These are phyloP conservation scores for Candida khao-thaluensis DNA, from an alignment of 805 yeast species.

Conservation along the genomic window DNA sequence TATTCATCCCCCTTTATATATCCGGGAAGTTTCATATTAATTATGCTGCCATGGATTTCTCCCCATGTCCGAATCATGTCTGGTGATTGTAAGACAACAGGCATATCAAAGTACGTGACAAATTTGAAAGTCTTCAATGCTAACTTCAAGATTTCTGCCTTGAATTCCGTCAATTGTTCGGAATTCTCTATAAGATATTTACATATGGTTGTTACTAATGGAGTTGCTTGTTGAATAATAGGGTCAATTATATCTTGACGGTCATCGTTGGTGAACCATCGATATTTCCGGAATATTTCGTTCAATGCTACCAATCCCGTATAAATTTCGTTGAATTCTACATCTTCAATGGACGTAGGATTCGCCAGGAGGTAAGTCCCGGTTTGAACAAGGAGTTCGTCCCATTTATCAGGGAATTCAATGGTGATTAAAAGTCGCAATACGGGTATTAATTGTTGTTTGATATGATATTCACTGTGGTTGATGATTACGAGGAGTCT, in stretches of 20 bases:
- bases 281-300: constrained; percentile 66
- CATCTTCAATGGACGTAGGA: constrained; percentile 6
- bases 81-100: constrained; percentile 55
- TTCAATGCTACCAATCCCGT: constrained; percentile 70
- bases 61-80: constrained; percentile 65
- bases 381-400: constrained; percentile 11
- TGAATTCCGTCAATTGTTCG: constrained; percentile 26
- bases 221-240: constrained; percentile 58
- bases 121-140: constrained; percentile 77
- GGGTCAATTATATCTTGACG: constrained; percentile 33
- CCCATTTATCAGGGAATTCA: constrained; percentile 40
- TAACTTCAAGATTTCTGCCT: constrained; percentile 73
- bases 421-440: constrained; percentile 31
- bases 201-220: constrained; percentile 65
- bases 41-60: constrained; percentile 66
- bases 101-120: constrained; percentile 70
- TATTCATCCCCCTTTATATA: constrained; percentile 43
- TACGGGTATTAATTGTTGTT: constrained; percentile 40
- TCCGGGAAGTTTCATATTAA: constrained; percentile 57
- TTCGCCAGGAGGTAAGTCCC: neutral
- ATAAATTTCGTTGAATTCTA: constrained; percentile 36
- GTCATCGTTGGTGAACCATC: constrained; percentile 64
- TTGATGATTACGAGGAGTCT: constrained; percentile 66
- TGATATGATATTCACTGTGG: constrained; percentile 27
- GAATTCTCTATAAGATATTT: constrained; percentile 40